phyloP scores from a whole-genome alignment of 352 stramenopile genomes.

The Phytophthora tubulina region DNA sequence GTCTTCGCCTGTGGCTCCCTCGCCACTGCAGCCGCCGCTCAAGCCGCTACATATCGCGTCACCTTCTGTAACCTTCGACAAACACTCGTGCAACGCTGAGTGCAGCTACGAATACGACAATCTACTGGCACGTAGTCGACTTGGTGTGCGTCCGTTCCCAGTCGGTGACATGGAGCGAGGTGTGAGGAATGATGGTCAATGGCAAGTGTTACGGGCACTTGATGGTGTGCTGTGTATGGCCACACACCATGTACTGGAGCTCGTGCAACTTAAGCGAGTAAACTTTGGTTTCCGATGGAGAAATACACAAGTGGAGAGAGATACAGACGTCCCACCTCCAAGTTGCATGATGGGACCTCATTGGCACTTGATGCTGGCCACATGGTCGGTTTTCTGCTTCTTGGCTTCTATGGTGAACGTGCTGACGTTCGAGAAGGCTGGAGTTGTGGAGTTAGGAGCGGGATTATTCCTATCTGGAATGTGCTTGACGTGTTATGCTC shows the following conservation, averaged over 20 bases:
- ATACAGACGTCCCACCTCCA: slow-evolving; percentile 32
- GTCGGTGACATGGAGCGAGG: slow-evolving; percentile 28
- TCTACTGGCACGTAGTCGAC: slow-evolving; percentile 29
- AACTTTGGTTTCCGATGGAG: slow-evolving; percentile 69
- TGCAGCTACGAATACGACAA: slow-evolving; percentile 41
- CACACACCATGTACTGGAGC: slow-evolving; percentile 40
- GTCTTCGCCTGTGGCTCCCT: background rate
- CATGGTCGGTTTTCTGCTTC: slow-evolving; percentile 62
- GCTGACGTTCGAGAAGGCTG: slow-evolving; percentile 57
- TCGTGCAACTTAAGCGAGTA: slow-evolving; percentile 64
- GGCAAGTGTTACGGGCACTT: slow-evolving; percentile 31
- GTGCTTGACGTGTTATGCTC: slow-evolving; percentile 76
- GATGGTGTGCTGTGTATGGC: slow-evolving; percentile 20
- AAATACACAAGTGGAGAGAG: slow-evolving; percentile 10
- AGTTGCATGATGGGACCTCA: slow-evolving; percentile 78
- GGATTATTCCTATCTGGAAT: slow-evolving; percentile 65
- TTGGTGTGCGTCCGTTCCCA: slow-evolving; percentile 33
- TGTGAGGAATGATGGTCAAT: slow-evolving; percentile 21
- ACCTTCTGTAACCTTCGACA: slow-evolving; percentile 30
- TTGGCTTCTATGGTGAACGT: slow-evolving; percentile 58
- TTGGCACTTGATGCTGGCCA: slow-evolving; percentile 78
- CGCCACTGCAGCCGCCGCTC: slow-evolving; percentile 7
- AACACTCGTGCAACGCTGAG: slow-evolving; percentile 29
- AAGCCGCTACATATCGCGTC: slow-evolving; percentile 33
- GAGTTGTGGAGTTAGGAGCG: slow-evolving; percentile 48